Evolutionary conservation across 1,139 yeast genomes (phyloP), one percentile per base, ranked within the genome.

Genomic region (Pichia kudriavzevii): DNA sequence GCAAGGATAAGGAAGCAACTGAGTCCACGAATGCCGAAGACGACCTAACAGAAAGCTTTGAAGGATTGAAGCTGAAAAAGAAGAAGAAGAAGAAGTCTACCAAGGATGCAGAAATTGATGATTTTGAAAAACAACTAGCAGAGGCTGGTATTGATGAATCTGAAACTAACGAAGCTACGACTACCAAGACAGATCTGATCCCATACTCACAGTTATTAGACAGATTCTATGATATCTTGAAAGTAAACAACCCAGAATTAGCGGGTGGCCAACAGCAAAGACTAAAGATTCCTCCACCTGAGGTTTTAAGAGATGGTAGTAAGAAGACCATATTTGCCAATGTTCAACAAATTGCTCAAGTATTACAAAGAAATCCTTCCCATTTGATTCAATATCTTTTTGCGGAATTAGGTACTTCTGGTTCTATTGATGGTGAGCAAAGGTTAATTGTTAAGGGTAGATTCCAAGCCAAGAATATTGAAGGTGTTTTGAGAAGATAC

Each of bases 391-490:
- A 87, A 67, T 91, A 83, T 64, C 67, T 91, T 64, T 93, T 91
- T 64, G 97, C 98, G 2, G 99, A 91, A 69, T 72, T 91, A 74
- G 99, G 98, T 78, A 91, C 99, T 17, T 85, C 97, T 3, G 99
- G 99, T 58, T 88, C 97, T 41, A 91, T 91, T 44, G 99, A 91
- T 65, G 98, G 97, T 59, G 88, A 87, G 61, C 84, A 87, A 69
- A 80, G 98, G 64, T 75, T 91, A 58, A 88, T 91, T 45, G 87
- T 91, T 61, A 91, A 87, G 72, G 99, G 99, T 68, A 83, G 94
- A 63, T 91, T 87, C 72, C 94, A 82, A 66, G 95, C 95, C 52
- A 91, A 91, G 66, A 96, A 88, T 64, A 79, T 91, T 74, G 98
- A 91, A 66, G 82, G 88, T 44, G 95, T 91, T 46, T 73, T 91